Base-by-base conservation (phyloP, 2,329 filamentous ascomycete genomes). In the Beauveria sp. region DNA sequence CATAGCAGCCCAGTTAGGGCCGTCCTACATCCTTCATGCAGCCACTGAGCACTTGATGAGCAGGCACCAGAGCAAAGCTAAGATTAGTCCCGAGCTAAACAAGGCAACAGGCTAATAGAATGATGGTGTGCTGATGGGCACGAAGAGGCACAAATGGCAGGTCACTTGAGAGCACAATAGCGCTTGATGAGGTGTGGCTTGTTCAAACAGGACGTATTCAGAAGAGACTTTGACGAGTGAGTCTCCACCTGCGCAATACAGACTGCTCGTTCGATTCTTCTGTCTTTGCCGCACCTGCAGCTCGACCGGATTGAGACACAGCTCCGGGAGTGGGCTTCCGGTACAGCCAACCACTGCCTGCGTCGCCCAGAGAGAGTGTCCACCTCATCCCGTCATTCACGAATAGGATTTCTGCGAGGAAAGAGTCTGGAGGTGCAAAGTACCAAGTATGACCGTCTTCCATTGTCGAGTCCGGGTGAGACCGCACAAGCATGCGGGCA, bases 221-320 rank as follows among this genome's bases (percentile, higher is more conserved):
- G 55, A 31, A 58, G 31, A 58, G 8, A 56, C 24, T n/a, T 34
- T 3, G n/a, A 18, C n/a, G 22, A 31, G 22, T 18, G 16, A 20
- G 46, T 38, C 46, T 52, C 57, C 57, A 60, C 57, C 31, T 60
- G 26, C 57, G 40, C 34, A 46, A 52, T 60, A 60, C n/a, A 48
- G 48, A 52, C 24, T 43, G 48, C 38, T 60, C 38, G 26, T 52
- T 60, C 12, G 58, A 60, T 60, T 60, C 40, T 28, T 16, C 49
- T 48, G 50, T 34, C 22, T 26, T 49, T 60, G 57, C 57, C 28
- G 46, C 57, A 48, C 49, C 57, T 40, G 48, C 58, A 43, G 22
- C 20, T 40, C 38, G 26, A 48, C 50, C 38, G 48, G 26, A 60
- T 54, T 50, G 49, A 60, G 58, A 48, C 49, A 60, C 49, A 53